Evolutionary conservation across 331 rosid species (phyloP).

Genomic region (Dryas integrifolia): DNA sequence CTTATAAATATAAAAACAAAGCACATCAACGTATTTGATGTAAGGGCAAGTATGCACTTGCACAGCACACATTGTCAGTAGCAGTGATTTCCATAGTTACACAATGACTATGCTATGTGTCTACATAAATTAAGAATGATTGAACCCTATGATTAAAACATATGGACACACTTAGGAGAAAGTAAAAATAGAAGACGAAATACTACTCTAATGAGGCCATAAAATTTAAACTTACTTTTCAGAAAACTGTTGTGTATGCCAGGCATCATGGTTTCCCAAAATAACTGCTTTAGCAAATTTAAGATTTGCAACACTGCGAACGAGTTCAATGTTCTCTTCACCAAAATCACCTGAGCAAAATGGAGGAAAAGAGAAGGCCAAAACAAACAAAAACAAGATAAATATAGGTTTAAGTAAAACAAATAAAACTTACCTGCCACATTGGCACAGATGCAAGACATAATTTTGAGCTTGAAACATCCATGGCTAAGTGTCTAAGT

Average conservation of each 20-base stretch:
- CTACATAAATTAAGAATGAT: neutral
- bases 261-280: conserved; percentile 93
- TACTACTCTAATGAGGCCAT: conserved; percentile 11
- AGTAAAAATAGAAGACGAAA: neutral
- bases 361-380: conserved; percentile 15
- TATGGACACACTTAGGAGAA: neutral
- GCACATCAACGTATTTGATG: neutral
- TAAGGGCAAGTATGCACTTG: neutral
- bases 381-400: conserved; percentile 16
- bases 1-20: too few species aligned
- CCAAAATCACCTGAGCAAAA: conserved; percentile 80
- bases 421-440: conserved; percentile 16
- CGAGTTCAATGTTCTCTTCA: conserved; percentile 80
- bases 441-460: neutral
- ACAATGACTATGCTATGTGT: neutral
- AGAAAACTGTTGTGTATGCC: conserved; percentile 73
- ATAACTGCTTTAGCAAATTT: conserved; percentile 72
- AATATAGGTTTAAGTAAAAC: neutral
- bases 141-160: neutral
- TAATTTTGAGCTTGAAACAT: neutral
- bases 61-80: neutral
- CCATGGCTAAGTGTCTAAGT: neutral
- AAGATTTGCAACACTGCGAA: conserved; percentile 62
- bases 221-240: conserved; percentile 52
- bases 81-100: too few species aligned